These are phyloP conservation scores for Solanum appendiculatum DNA, from an alignment of 257 asterid species.

Conservation along the genomic window DNA sequence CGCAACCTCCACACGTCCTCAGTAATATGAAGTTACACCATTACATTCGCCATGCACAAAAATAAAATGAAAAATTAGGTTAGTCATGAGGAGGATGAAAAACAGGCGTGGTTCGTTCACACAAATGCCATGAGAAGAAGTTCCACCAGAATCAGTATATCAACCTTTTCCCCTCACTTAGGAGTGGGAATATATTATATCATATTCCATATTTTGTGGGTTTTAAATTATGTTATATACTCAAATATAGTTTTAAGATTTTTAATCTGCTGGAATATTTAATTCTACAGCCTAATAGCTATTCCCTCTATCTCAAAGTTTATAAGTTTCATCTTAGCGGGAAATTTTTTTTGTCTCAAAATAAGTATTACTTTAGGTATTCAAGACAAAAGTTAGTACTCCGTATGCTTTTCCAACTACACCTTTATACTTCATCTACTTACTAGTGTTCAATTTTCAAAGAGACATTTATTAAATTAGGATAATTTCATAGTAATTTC, in stretches of 20 bases:
- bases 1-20: background rate
- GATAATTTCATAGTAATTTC: too few species aligned
- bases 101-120: background rate
- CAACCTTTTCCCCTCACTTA: background rate
- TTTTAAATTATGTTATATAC: background rate
- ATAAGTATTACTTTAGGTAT: too few species aligned
- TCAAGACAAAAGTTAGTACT: background rate
- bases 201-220: background rate
- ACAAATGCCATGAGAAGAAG: background rate
- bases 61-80: background rate
- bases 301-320: background rate
- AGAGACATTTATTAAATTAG: too few species aligned
- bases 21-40: background rate
- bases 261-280: background rate
- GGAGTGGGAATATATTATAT: background rate
- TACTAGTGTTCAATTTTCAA: background rate
- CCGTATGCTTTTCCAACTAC: too few species aligned
- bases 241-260: background rate
- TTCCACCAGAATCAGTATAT: background rate
- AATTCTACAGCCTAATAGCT: background rate
- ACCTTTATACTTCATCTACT: too few species aligned
- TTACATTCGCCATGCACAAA: background rate
- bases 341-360: too few species aligned
- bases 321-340: background rate
- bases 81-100: background rate